Percentiles rank a stretch among this genome's conserved stretches.
phyloP scores from a whole-genome alignment of 768 basidiomycete genomes.

The Lentinula detonsa region DNA sequence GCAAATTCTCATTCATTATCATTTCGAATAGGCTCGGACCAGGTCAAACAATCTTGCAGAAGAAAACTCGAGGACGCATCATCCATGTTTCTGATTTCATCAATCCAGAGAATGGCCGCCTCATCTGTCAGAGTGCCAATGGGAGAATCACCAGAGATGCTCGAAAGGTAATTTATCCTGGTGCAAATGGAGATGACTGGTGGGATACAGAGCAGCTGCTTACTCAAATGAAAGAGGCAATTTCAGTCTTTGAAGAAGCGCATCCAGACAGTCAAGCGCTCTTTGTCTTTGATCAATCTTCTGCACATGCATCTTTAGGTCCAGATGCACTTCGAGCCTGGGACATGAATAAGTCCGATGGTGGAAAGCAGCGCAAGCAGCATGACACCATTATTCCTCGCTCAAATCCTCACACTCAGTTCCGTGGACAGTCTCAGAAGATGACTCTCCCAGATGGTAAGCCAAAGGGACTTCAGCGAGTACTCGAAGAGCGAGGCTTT shows the following conservation, averaged over 20 bases:
- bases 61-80: conserved; percentile 16
- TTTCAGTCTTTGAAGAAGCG: conserved; percentile 26
- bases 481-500: conserved; percentile 23
- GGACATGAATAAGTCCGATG: conserved; percentile 23
- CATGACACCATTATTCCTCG: conserved; percentile 21
- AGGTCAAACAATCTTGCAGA: conserved; percentile 3
- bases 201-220: conserved; percentile 16
- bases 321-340: conserved; percentile 26
- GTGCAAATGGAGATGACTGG: conserved; percentile 11
- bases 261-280: conserved; percentile 24
- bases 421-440: conserved; percentile 4
- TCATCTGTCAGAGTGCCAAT: conserved; percentile 10
- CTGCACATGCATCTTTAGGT: conserved; percentile 27
- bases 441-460: conserved; percentile 11
- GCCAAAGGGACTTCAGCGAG: conserved; percentile 26
- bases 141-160: conserved; percentile 17
- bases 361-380: conserved; percentile 22
- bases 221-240: conserved; percentile 11
- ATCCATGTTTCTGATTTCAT: conserved; percentile 26
- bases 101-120: conserved; percentile 15
- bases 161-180: conserved; percentile 14
- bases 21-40: conserved; percentile 6
- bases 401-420: conserved; percentile 14
- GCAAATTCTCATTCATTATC: too few relatives aligned
- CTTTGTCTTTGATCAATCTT: conserved; percentile 38